Evolutionary conservation across 176 grass and related monocot genomes (phyloP), one percentile per base, ranked within the genome.

Genomic region (Pontederia paniculata): DNA sequence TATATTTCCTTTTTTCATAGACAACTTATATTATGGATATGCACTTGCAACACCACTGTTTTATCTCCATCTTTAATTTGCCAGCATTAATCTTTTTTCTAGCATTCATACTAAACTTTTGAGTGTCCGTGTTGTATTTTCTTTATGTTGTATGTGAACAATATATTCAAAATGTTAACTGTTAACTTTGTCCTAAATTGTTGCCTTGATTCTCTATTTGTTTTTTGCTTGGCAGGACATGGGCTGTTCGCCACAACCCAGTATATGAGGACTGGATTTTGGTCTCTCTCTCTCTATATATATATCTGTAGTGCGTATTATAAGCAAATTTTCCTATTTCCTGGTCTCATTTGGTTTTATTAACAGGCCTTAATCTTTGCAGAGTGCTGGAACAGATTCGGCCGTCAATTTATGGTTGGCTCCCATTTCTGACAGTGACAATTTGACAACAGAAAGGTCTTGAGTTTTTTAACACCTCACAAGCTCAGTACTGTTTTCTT

Each of bases 311-410:
- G 9, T 57, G 5, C 16, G 11, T 45, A 15, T 12, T 37, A 8
- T 12, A 28, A 28, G 17, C 52, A 10, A 9, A 17, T 42, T 0
- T 23, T 17, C 15, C 11, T 0, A 10, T 14, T 37, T 45, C 2
- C 17, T 17, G 1, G 42, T 21, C 21, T 55, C 17, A 23, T 60
- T 18, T 37, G 72, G 9, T 63, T 52, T 54, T 76, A 19, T 63
- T 81, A 22, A 85, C 55, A 54, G 42, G 17, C 67, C 52, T 58
- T 22, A 46, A 71, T 68, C n/a, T 67, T 73, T 63, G 19, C 73
- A 98, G 93, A 98, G 93, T 91, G 80, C 82, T 61, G 93, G 93
- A 71, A 98, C 93, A 50, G 93, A 98, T 84, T 98, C 93, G 69
- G 81, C 93, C 62, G 80, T 98, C 55, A 91, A 98, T 81, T 84